Conservation (phyloP, 1,139 yeast species). For the Lodderomyces metapsilosis region DNA sequence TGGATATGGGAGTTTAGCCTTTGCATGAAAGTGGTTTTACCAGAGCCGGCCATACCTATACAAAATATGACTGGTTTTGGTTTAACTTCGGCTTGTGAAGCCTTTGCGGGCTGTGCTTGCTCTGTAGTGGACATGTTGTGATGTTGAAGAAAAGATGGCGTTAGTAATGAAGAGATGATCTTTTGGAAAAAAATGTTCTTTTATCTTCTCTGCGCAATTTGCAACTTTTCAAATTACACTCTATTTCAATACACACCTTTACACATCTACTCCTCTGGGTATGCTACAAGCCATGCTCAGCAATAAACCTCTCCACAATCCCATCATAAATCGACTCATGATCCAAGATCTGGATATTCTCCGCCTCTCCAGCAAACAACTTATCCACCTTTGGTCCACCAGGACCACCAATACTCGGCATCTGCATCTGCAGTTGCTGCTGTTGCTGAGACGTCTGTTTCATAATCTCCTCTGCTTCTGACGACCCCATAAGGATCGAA, state of each 20-base stretch:
- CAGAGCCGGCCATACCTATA: conserved; percentile 97
- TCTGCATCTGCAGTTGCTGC: conserved; percentile 36
- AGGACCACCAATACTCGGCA: conserved; percentile 48
- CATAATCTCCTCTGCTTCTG: conserved; percentile 49
- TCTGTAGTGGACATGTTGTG: conserved; percentile 2
- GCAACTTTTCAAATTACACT: neutral
- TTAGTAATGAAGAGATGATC: neutral
- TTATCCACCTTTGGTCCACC: conserved; percentile 62
- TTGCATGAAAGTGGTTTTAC: conserved; percentile 98
- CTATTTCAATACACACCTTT: neutral
- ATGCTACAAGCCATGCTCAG: conserved; percentile 12
- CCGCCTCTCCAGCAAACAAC: conserved; percentile 69
- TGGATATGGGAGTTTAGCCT: conserved; percentile 87
- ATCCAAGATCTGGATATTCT: conserved; percentile 65
- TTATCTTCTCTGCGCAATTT: conserved; percentile 2
- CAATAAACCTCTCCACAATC: conserved; percentile 63
- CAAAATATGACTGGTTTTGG: conserved; percentile 59
- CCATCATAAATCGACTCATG: conserved; percentile 56
- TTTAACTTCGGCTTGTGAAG: neutral
- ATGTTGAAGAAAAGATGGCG: neutral
- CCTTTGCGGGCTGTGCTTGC: neutral
- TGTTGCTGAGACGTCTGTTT: conserved; percentile 47
- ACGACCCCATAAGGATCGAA: conserved; percentile 59
- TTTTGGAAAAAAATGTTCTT: neutral
- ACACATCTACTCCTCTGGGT: neutral